Percentiles rank a stretch among this genome's conserved stretches.
Evolutionary conservation across 805 yeast species (phyloP).

Genomic region (Saccharomycopsis fibuligera): DNA sequence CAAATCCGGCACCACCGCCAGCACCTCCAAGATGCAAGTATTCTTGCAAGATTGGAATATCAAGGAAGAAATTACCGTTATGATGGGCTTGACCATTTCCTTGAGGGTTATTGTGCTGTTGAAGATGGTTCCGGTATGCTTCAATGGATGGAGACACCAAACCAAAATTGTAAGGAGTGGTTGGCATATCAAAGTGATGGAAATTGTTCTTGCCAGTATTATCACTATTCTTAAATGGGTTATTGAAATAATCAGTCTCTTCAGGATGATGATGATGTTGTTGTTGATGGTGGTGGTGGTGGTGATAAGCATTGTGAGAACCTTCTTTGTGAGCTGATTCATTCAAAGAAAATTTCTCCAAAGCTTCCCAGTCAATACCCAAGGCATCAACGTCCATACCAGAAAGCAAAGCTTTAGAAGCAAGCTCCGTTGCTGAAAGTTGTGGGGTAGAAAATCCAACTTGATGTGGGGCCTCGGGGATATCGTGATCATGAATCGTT

Average conservation of each 20-base stretch:
- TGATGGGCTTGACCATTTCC: slow-evolving; percentile 22
- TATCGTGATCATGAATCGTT: slow-evolving; percentile 26
- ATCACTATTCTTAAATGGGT: neutral
- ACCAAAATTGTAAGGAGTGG: neutral
- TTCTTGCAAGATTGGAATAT: slow-evolving; percentile 33
- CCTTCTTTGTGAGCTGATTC: neutral
- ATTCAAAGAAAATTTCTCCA: slow-evolving; percentile 5
- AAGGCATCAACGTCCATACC: slow-evolving; percentile 35
- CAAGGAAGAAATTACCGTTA: slow-evolving; percentile 28
- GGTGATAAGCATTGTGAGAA: neutral
- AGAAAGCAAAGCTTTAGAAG: slow-evolving; percentile 28
- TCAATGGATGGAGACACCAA: neutral
- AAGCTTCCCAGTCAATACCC: slow-evolving; percentile 29
- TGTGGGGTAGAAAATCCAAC: slow-evolving; percentile 84
- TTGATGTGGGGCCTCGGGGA: slow-evolving; percentile 51
- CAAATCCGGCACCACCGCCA: slow-evolving; percentile 38
- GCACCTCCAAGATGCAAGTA: slow-evolving; percentile 35
- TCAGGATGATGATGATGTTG: neutral
- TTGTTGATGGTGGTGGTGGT: neutral
- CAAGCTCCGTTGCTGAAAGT: slow-evolving; percentile 42
- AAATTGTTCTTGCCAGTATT: neutral
- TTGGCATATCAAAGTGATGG: neutral
- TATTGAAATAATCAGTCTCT: neutral
- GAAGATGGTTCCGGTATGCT: too few species aligned
- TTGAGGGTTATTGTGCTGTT: slow-evolving; percentile 22